phyloP scores from a whole-genome alignment of 208 protist genomes.

The Crithidia sp. region DNA sequence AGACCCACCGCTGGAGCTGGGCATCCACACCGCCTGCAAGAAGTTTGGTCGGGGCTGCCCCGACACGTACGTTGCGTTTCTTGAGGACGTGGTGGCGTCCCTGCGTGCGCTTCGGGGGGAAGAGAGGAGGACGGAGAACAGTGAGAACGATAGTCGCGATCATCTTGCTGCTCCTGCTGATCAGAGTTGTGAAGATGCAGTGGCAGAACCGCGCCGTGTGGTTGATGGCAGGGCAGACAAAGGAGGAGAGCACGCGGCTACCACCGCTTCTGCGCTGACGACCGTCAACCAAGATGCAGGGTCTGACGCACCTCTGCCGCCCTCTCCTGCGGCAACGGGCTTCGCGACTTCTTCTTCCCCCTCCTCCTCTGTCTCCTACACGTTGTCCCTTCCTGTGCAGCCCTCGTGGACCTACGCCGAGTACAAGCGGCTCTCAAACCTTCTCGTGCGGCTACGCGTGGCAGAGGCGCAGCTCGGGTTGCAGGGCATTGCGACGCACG shows the following conservation, averaged over 20 bases:
- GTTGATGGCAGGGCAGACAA: too few species aligned
- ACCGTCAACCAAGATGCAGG: neutral
- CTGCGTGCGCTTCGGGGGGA: neutral
- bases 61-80: slow-evolving; percentile 59
- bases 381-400: slow-evolving; percentile 31
- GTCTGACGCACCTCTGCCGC: too few species aligned
- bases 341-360: neutral
- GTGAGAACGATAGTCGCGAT: neutral
- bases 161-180: too few species aligned
- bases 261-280: too few species aligned
- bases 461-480: slow-evolving; percentile 28
- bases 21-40: slow-evolving; percentile 64
- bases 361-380: neutral
- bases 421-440: slow-evolving; percentile 41
- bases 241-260: too few species aligned
- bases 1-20: slow-evolving; percentile 47
- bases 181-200: too few species aligned
- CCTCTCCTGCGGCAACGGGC: too few species aligned
- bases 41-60: slow-evolving; percentile 65
- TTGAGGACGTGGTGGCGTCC: slow-evolving; percentile 25
- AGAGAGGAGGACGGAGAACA: neutral
- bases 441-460: slow-evolving; percentile 40
- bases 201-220: too few species aligned
- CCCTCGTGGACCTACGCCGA: slow-evolving; percentile 29
- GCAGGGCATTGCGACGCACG: neutral